phyloP scores from a whole-genome alignment of 768 basidiomycete species.

The Tremella mesenterica region DNA sequence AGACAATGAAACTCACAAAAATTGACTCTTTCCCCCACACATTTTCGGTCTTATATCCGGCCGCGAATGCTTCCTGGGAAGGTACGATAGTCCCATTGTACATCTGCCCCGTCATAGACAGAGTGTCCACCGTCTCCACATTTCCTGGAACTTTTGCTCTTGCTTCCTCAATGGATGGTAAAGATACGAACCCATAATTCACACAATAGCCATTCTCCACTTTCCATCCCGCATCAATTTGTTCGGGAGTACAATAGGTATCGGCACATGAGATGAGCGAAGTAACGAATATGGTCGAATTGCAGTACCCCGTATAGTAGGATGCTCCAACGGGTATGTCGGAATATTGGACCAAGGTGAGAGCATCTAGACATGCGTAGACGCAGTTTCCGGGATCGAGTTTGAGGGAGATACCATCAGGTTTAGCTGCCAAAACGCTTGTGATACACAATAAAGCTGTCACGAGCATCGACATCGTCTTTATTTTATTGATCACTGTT shows the following conservation, averaged over 20 bases:
- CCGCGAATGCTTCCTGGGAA: slow-evolving; percentile 3
- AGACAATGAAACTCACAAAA: neutral
- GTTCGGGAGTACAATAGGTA: slow-evolving; percentile 8
- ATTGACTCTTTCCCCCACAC: slow-evolving; percentile 1
- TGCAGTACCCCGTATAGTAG: slow-evolving; percentile 9
- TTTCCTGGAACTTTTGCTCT: neutral
- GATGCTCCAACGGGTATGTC: slow-evolving; percentile 5
- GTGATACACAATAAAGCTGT: too few relatives aligned
- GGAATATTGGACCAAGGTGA: slow-evolving; percentile 6
- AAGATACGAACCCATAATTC: slow-evolving; percentile 5
- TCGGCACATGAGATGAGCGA: slow-evolving; percentile 5
- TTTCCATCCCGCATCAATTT: slow-evolving; percentile 5
- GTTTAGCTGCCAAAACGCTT: too few relatives aligned
- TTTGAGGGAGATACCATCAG: slow-evolving; percentile 1
- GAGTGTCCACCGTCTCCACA: neutral
- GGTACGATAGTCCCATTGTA: slow-evolving; percentile 10
- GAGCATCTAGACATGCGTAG: slow-evolving; percentile 6
- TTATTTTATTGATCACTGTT: too few relatives aligned
- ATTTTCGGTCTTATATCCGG: slow-evolving; percentile 10
- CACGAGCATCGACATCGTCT: too few relatives aligned
- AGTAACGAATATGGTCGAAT: slow-evolving; percentile 3
- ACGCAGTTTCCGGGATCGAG: neutral
- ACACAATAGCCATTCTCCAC: slow-evolving; percentile 5
- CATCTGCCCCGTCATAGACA: slow-evolving; percentile 2
- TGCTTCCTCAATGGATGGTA: neutral